Evolutionary conservation across 2,329 filamentous ascomycete genomes (phyloP).

Genomic region (Talaromyces sp.): DNA sequence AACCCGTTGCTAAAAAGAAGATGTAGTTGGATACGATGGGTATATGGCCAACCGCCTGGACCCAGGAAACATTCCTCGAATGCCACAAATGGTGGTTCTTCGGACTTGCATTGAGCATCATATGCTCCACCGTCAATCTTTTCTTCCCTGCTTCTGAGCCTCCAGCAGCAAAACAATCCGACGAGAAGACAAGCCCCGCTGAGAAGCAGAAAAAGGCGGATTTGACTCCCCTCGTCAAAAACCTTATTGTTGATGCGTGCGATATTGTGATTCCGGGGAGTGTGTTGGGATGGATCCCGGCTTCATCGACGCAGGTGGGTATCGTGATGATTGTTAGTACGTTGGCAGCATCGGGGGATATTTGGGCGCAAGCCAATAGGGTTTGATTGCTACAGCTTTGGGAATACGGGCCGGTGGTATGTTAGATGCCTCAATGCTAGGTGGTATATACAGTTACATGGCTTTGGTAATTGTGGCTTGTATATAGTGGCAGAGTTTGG

Average conservation of each 20-base stretch:
- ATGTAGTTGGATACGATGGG: slow-evolving; percentile 51
- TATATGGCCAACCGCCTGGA: slow-evolving; percentile 42
- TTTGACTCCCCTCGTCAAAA: slow-evolving; percentile 39
- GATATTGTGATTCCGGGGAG: slow-evolving; percentile 62
- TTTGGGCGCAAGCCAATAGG: slow-evolving; percentile 49
- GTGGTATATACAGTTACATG: not conserved
- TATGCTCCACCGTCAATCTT: slow-evolving; percentile 32
- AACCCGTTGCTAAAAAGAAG: not conserved
- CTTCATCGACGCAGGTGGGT: slow-evolving; percentile 53
- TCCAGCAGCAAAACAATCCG: not conserved
- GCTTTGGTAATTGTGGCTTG: not conserved
- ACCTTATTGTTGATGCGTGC: slow-evolving; percentile 55
- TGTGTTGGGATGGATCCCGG: slow-evolving; percentile 58
- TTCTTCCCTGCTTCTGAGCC: slow-evolving; percentile 22
- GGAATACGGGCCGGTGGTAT: not conserved
- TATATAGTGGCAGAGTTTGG: not conserved
- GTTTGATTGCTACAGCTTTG: not conserved
- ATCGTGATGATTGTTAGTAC: slow-evolving; percentile 61
- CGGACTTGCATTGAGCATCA: slow-evolving; percentile 52
- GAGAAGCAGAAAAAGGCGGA: slow-evolving; percentile 21
- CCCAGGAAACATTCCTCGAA: slow-evolving; percentile 52
- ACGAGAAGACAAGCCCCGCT: slow-evolving; percentile 26
- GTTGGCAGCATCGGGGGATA: slow-evolving; percentile 56
- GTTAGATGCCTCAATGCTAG: not conserved
- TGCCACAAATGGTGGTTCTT: slow-evolving; percentile 69